Evolutionary conservation across 169 alveolate species (phyloP).

Genomic region (Plasmodium berghei): DNA sequence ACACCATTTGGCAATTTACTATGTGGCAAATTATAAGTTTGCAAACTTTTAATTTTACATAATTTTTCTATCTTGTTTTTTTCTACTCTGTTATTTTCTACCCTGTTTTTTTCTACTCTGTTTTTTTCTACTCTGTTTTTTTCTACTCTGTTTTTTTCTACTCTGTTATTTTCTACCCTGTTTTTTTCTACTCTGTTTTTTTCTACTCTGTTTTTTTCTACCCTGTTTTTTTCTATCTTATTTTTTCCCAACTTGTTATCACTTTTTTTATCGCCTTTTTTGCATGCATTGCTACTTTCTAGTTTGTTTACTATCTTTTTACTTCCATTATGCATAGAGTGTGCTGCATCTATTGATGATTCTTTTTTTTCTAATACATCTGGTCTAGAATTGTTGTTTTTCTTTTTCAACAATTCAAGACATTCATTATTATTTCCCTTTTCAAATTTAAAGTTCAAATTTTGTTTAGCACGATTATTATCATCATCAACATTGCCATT

Average conservation of each 20-base stretch:
- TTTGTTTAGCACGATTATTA: no score
- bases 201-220: neutral
- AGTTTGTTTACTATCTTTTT: neutral
- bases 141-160: neutral
- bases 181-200: neutral
- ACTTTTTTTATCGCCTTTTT: neutral
- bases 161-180: neutral
- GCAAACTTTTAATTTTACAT: conserved; percentile 2
- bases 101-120: neutral
- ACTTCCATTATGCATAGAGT: neutral
- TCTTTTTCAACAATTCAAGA: no score
- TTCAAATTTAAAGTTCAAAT: neutral
- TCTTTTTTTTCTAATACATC: neutral
- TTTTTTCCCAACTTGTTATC: neutral
- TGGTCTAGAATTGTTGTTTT: no score
- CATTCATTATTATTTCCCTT: neutral
- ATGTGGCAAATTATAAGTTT: neutral
- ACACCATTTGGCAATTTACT: no score
- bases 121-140: neutral
- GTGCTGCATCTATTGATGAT: neutral
- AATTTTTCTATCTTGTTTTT: neutral
- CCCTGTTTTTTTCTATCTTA: neutral
- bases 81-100: neutral
- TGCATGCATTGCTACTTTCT: neutral
- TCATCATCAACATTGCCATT: no score